Evolutionary conservation across 73 alveolate species (phyloP).

Genomic region (Paramecium tetraurelia): DNA sequence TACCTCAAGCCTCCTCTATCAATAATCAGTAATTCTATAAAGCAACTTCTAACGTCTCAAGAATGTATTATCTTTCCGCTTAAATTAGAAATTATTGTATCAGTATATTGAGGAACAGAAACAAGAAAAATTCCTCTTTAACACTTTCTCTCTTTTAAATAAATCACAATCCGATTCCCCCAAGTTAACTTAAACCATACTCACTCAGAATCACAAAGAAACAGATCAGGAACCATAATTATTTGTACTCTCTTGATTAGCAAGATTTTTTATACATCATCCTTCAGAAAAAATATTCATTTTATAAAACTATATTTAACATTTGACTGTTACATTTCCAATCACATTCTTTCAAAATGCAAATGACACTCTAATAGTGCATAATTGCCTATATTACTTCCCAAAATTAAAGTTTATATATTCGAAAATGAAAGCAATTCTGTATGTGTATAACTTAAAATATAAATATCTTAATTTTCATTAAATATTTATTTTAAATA

Average conservation of each 20-base stretch:
- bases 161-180: not conserved
- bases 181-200: not conserved
- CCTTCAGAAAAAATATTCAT: not conserved
- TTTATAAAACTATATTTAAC: not conserved
- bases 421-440: not conserved
- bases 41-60: not conserved
- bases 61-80: not conserved
- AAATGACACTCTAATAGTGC: not conserved
- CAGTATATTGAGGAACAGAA: not conserved
- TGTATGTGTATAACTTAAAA: not conserved
- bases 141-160: not conserved
- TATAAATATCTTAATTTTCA: not conserved
- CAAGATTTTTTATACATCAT: not conserved
- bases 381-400: not conserved
- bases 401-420: not conserved
- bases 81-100: not conserved
- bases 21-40: not conserved
- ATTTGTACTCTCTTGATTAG: slow-evolving; percentile 23
- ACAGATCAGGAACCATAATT: not conserved
- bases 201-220: not conserved
- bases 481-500: not conserved
- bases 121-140: not conserved
- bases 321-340: not conserved
- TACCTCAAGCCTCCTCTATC: not conserved
- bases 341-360: not conserved